Conservation (phyloP, 805 yeast species). For the Hanseniaspora pseudoguilliermondii region DNA sequence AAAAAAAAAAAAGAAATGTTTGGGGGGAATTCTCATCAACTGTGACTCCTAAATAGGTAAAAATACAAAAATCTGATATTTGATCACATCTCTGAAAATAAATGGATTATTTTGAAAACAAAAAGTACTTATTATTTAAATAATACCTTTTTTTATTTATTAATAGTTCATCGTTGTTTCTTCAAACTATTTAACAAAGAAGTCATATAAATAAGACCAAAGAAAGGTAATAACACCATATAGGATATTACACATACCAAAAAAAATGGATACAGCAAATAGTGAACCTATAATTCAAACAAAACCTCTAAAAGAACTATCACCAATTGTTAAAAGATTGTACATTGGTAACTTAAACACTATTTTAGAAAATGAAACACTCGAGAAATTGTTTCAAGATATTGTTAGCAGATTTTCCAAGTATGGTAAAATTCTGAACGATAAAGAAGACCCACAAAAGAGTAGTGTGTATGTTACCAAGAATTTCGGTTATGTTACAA, state of each 20-base stretch:
- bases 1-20: no score
- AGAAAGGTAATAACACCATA: not conserved
- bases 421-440: slow-evolving; percentile 41
- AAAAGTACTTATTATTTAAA: no score
- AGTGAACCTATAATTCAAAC: not conserved
- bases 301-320: not conserved
- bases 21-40: no score
- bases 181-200: no score
- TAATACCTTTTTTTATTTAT: no score
- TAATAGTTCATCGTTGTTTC: no score
- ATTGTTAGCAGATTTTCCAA: slow-evolving; percentile 45
- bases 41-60: no score
- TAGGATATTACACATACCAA: not conserved
- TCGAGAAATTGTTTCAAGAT: slow-evolving; percentile 26
- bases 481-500: slow-evolving; percentile 52
- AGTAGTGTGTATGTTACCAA: not conserved
- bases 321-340: slow-evolving; percentile 18
- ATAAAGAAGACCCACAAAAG: slow-evolving; percentile 43
- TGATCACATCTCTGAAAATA: no score
- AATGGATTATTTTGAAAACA: no score
- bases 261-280: not conserved
- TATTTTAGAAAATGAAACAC: slow-evolving; percentile 13
- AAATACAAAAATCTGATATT: no score
- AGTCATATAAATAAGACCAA: no score
- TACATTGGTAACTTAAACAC: slow-evolving; percentile 24